Percentiles rank a stretch among this genome's conserved stretches.
Evolutionary conservation across 805 yeast genomes (phyloP).

Genomic region (Candida boleticola): DNA sequence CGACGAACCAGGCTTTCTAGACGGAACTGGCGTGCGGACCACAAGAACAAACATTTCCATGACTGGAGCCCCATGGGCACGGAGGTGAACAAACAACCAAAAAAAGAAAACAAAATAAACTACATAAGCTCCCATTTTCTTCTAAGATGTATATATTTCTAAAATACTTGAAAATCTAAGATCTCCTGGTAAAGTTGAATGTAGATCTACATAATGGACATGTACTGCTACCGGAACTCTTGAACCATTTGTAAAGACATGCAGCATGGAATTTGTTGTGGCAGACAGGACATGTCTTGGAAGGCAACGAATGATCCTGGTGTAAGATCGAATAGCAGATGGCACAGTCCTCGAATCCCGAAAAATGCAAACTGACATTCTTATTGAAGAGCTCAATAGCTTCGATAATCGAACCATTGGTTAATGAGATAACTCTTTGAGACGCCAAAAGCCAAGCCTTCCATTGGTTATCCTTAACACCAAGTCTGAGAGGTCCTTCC

Average conservation of each 20-base stretch:
- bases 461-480: constrained; percentile 91
- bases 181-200: constrained; percentile 39
- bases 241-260: constrained; percentile 96
- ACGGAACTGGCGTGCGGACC: constrained; percentile 25
- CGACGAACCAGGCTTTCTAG: constrained; percentile 14
- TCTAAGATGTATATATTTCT: not conserved
- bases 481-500: constrained; percentile 75
- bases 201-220: constrained; percentile 90
- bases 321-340: constrained; percentile 92
- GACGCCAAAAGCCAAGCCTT: constrained; percentile 93
- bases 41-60: constrained; percentile 28
- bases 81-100: not conserved
- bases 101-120: no score
- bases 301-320: constrained; percentile 87
- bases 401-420: constrained; percentile 68
- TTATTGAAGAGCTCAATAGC: constrained; percentile 66
- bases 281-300: constrained; percentile 86
- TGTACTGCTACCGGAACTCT: constrained; percentile 85
- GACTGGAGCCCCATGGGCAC: constrained; percentile 44
- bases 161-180: not conserved
- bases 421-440: constrained; percentile 73
- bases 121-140: no score
- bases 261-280: constrained; percentile 93
- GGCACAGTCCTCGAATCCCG: constrained; percentile 96
- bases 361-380: constrained; percentile 80